Percentiles rank a stretch among this genome's conserved stretches.
phyloP scores from a whole-genome alignment of 2,329 filamentous ascomycete species.

The Diaporthe citriasiana region DNA sequence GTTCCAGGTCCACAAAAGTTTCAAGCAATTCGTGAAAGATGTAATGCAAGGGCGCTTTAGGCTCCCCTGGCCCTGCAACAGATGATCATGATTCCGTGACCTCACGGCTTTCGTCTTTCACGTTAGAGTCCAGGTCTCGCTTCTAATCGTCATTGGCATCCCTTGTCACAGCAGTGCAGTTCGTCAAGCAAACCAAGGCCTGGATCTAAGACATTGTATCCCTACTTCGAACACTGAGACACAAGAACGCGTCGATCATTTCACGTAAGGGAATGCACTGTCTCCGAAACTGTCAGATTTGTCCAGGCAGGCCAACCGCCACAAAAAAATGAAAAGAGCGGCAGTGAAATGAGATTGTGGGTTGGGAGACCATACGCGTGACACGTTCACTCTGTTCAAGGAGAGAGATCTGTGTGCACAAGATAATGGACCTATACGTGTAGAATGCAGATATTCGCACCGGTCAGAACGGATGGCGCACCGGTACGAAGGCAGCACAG shows the following conservation, averaged over 20 bases:
- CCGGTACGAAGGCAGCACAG: no score
- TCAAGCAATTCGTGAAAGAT: not conserved
- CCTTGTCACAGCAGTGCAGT: not conserved
- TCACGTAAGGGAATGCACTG: not conserved
- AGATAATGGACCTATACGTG: not conserved
- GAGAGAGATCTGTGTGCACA: not conserved
- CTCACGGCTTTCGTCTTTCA: not conserved
- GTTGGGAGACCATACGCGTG: not conserved
- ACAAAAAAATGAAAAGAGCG: not conserved
- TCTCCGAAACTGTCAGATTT: not conserved
- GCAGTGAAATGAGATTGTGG: not conserved
- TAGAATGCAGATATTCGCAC: not conserved
- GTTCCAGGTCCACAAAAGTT: not conserved
- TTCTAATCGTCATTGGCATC: conserved; percentile 8
- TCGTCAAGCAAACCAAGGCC: not conserved
- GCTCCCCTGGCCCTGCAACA: not conserved
- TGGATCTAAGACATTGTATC: not conserved
- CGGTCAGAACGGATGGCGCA: not conserved
- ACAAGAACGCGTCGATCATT: not conserved
- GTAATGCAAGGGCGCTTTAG: not conserved
- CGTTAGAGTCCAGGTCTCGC: not conserved
- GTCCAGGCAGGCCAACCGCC: not conserved
- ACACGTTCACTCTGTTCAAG: not conserved
- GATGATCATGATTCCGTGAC: not conserved
- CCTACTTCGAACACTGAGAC: not conserved